These are phyloP conservation scores for Schizophyllum commune DNA, from an alignment of 1,284 basidiomycete species.

Conservation along the genomic window DNA sequence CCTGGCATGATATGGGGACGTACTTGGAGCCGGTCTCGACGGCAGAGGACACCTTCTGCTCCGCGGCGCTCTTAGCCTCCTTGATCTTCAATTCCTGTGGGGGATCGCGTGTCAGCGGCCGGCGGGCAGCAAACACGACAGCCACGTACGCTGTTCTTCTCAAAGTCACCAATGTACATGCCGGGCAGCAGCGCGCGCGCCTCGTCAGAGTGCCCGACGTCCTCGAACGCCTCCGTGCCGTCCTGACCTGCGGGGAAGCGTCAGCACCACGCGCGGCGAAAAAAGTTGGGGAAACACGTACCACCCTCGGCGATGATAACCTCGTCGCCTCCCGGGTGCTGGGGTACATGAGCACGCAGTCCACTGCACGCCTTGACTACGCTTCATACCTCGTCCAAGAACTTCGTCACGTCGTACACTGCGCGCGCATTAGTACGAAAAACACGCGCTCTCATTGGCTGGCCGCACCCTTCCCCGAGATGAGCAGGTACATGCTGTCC, in stretches of 20 bases:
- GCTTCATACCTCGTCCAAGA: constrained; percentile 85
- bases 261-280: constrained; percentile 1
- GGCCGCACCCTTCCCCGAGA: constrained; percentile 74
- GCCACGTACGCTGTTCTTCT: constrained; percentile 54
- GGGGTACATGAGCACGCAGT: constrained; percentile 8
- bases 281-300: constrained; percentile 33
- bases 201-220: constrained; percentile 98
- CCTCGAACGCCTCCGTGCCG: constrained; percentile 98
- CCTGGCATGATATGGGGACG: constrained; percentile 18
- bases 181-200: constrained; percentile 81
- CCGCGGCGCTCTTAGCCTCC: background rate
- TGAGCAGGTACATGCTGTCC: constrained; percentile 71
- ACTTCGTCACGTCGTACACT: constrained; percentile 95
- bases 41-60: constrained; percentile 22
- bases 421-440: constrained; percentile 6
- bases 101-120: background rate
- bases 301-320: constrained; percentile 91
- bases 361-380: background rate
- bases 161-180: constrained; percentile 76
- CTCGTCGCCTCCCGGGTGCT: constrained; percentile 98
- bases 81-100: background rate
- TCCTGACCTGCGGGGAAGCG: constrained; percentile 59
- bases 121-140: background rate
- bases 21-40: constrained; percentile 69
- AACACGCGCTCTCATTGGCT: background rate